Evolutionary conservation across 2,329 filamentous ascomycete genomes (phyloP), one percentile per base, ranked within the genome.

Genomic region (Mollisia scopiformis): DNA sequence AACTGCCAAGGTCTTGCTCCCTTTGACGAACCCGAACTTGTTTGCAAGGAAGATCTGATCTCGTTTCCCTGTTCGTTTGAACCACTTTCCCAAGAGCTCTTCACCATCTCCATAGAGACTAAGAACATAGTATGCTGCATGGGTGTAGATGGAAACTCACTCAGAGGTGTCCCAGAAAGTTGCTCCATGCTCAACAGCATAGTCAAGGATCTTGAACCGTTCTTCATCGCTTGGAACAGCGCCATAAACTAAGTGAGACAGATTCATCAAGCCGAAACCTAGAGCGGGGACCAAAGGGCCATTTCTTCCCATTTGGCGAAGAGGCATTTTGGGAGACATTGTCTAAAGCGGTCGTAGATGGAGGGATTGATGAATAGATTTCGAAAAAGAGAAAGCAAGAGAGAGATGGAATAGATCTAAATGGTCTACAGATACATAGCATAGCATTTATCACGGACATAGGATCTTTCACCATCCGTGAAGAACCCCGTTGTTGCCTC

Each of bases 31-130:
- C 5, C 62, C 66, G 39, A 82, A 84, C 61, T 85, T 85, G 27
- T 79, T 81, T 1, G 80, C 79, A 1, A 85, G 72, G 66, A 84
- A 82, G 63, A 84, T 79, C 46, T 82, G 68, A 35, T 79, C 64
- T 0, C 79, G 75, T 55, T 79, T 75, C 70, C 61, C 76, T 69
- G 68, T 58, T 75, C 77, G 3, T 75, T 73, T 52, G 63, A 84
- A 79, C 80, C 82, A 84, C 66, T 76, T 76, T 0, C 78, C 78
- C 2, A 84, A 47, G 0, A 83, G 66, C 4, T 77, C 76, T 66
- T 84, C 81, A 55, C 70, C 77, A 54, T 81, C 77, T 27, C 55
- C 56, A 47, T 62, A 64, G n/a, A 66, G 56, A 61, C 59, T 66
- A 13, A 3, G 13, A 2, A 31, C 8, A 31, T 13, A 3, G 47